Evolutionary conservation across 2,329 filamentous ascomycete species (phyloP).

Genomic region (Mariannaea elegans): DNA sequence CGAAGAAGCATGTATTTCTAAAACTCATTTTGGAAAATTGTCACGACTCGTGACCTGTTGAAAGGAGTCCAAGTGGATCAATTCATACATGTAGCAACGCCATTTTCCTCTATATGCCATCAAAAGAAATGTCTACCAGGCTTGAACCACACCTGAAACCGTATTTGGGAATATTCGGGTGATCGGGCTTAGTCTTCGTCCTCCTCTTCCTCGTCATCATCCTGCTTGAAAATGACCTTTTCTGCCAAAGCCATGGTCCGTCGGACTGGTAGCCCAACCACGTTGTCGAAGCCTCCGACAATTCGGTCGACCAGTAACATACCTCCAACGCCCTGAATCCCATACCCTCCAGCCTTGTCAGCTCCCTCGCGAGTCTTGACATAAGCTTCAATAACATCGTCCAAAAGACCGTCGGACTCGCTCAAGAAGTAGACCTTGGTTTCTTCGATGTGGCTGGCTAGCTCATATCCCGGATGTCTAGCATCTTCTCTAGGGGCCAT

Average conservation of each 20-base stretch:
- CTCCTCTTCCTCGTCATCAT: conserved; percentile 66
- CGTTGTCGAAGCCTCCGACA: conserved; percentile 92
- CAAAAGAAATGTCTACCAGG: not conserved
- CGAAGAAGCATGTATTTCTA: not conserved
- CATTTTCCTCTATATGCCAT: not conserved
- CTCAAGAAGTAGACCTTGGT: conserved; percentile 88
- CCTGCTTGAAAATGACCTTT: conserved; percentile 81
- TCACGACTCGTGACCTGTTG: not conserved
- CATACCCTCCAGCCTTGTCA: conserved; percentile 97
- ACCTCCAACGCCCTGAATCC: conserved; percentile 87
- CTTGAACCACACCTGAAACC: not conserved
- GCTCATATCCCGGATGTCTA: conserved; percentile 83
- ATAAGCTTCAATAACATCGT: conserved; percentile 84
- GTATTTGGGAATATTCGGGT: not conserved
- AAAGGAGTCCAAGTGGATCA: not conserved
- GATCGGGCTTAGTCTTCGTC: conserved; percentile 51
- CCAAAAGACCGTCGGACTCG: conserved; percentile 64
- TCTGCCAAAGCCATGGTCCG: conserved; percentile 84
- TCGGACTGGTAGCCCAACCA: conserved; percentile 87
- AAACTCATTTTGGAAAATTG: not conserved
- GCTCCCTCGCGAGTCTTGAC: conserved; percentile 88
- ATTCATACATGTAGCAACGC: not conserved
- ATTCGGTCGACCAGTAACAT: conserved; percentile 89
- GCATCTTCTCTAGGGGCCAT: conserved; percentile 85
- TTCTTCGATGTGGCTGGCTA: conserved; percentile 86